A percentile compares a stretch with the other conserved stretches of the same genome.
phyloP scores from a whole-genome alignment of 495 filamentous ascomycete species.

The Neurospora sp. region DNA sequence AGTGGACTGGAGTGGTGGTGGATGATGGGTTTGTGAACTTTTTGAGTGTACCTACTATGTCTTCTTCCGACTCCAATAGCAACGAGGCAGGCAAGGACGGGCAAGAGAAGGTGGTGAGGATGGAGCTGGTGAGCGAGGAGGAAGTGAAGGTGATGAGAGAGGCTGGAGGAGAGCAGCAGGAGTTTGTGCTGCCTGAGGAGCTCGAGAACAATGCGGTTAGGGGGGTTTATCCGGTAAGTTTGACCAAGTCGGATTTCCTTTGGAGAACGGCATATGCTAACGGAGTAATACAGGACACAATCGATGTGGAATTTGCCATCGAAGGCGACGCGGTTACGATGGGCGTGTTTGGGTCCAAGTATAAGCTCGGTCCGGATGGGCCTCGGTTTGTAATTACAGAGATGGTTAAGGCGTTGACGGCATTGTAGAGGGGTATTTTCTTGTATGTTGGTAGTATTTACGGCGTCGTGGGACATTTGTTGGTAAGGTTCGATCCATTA shows the following conservation, averaged over 20 bases:
- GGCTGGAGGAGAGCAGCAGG: background rate
- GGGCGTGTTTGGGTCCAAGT: constrained; percentile 38
- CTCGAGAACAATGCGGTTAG: constrained; percentile 14
- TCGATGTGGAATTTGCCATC: constrained; percentile 47
- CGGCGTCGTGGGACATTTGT: background rate
- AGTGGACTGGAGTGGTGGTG: constrained; percentile 37
- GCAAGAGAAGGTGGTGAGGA: background rate
- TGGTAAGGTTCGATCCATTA: background rate
- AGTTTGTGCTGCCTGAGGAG: background rate
- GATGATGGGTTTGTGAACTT: constrained; percentile 50
- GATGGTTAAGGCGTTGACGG: background rate
- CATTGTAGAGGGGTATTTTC: background rate
- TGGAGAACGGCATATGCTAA: background rate
- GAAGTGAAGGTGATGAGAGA: background rate
- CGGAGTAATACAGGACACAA: constrained; percentile 28
- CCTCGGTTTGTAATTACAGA: background rate
- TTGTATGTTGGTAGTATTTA: background rate
- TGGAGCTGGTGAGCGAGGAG: background rate
- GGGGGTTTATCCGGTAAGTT: constrained; percentile 28
- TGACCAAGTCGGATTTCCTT: no score
- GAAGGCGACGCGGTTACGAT: constrained; percentile 37
- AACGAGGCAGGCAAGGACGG: background rate
- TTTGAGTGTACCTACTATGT: constrained; percentile 27
- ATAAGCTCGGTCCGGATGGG: constrained; percentile 4
- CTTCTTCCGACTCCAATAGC: background rate